These are phyloP conservation scores for Brasilioporus rufonigricans DNA, from an alignment of 768 basidiomycete species.

Conservation along the genomic window DNA sequence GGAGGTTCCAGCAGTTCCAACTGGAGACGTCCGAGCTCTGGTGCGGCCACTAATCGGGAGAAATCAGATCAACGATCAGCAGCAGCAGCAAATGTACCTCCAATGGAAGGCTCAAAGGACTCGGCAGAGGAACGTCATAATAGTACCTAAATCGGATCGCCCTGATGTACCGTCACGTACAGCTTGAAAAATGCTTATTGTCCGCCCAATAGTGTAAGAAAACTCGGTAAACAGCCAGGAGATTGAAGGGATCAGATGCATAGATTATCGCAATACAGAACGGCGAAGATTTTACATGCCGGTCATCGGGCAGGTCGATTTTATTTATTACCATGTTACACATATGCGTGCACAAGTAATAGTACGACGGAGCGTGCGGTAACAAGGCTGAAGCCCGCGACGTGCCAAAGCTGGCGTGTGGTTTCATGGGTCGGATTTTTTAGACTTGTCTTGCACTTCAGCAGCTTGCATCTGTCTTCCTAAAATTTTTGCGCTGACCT, in stretches of 20 bases:
- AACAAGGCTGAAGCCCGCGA: conserved; percentile 4
- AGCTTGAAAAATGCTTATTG: conserved; percentile 19
- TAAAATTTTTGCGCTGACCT: conserved; percentile 82
- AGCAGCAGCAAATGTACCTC: conserved; percentile 6
- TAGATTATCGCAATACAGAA: conserved; percentile 11
- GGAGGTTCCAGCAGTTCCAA: conserved; percentile 11
- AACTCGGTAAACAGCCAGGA: conserved; percentile 23
- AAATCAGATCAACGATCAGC: conserved; percentile 16
- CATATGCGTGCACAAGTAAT: conserved; percentile 7
- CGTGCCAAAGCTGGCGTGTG: not conserved
- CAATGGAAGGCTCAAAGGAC: conserved; percentile 28
- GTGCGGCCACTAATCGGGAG: conserved; percentile 12
- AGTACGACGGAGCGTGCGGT: conserved; percentile 13
- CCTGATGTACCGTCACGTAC: conserved; percentile 21
- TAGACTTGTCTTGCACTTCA: conserved; percentile 29
- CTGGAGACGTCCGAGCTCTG: conserved; percentile 19
- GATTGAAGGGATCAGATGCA: conserved; percentile 27
- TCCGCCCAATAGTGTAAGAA: conserved; percentile 18
- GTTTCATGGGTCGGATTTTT: conserved; percentile 30
- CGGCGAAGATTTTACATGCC: conserved; percentile 7
- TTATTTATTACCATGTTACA: conserved; percentile 14
- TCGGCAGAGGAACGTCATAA: conserved; percentile 23
- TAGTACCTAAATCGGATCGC: conserved; percentile 18
- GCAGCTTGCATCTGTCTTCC: conserved; percentile 51
- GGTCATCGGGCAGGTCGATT: conserved; percentile 6